Conservation (phyloP, 768 basidiomycete genomes). For the Lactarius tabidus region DNA sequence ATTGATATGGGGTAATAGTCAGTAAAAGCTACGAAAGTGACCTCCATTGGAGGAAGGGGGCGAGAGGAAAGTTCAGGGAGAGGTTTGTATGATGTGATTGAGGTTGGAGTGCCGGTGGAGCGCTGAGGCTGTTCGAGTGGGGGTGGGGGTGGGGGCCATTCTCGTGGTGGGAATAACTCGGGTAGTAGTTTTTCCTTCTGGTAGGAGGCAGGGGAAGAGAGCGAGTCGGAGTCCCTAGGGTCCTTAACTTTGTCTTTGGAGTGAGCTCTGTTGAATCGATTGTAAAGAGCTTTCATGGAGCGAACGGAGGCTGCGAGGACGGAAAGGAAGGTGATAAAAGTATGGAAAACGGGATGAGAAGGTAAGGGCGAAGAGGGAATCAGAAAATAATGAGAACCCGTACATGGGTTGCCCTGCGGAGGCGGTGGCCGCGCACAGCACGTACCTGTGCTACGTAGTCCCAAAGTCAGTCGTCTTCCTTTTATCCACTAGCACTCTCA, state of each 20-base stretch:
- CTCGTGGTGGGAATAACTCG: slow-evolving; percentile 54
- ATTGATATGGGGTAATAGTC: slow-evolving; percentile 26
- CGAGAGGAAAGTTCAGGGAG: slow-evolving; percentile 60
- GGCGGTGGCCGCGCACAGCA: slow-evolving; percentile 3
- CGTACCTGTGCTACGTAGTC: neutral
- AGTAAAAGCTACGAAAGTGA: slow-evolving; percentile 36
- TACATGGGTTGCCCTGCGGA: slow-evolving; percentile 22
- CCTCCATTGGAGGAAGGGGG: slow-evolving; percentile 46
- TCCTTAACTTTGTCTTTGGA: slow-evolving; percentile 61
- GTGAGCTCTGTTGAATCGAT: slow-evolving; percentile 63
- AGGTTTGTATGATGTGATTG: slow-evolving; percentile 60
- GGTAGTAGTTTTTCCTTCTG: slow-evolving; percentile 61
- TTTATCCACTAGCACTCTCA: no score
- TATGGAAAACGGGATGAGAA: slow-evolving; percentile 23
- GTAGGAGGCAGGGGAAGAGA: slow-evolving; percentile 26
- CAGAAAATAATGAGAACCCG: slow-evolving; percentile 5
- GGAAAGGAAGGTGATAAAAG: slow-evolving; percentile 25
- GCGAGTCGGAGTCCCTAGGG: slow-evolving; percentile 35
- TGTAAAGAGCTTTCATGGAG: slow-evolving; percentile 81
- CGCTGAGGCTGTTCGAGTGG: slow-evolving; percentile 29
- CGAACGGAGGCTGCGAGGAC: slow-evolving; percentile 11
- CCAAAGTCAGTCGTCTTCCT: slow-evolving; percentile 46
- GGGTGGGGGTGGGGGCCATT: slow-evolving; percentile 61
- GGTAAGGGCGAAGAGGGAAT: slow-evolving; percentile 23
- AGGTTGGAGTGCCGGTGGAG: slow-evolving; percentile 28